Evolutionary conservation across 345 rosid genomes (phyloP).

Genomic region (Sisymbrium altissimum): DNA sequence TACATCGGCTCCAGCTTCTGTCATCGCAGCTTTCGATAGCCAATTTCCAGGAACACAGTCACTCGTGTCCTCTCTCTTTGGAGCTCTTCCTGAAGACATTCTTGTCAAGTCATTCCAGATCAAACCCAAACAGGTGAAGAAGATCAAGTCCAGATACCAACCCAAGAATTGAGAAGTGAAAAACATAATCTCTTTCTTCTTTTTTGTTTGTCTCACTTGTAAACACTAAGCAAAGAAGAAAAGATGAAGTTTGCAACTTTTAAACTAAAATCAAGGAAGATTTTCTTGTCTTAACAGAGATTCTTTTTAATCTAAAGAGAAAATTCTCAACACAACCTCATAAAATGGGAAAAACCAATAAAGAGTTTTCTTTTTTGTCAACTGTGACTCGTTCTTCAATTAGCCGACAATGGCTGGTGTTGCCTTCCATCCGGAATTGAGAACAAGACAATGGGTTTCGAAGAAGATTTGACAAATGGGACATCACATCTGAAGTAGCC

Average conservation of each 20-base stretch:
- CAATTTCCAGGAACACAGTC: conserved; percentile 60
- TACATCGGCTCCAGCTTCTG: conserved; percentile 36
- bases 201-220: neutral
- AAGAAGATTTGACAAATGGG: conserved; percentile 63
- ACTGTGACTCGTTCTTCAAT: conserved; percentile 2
- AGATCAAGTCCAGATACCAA: conserved; percentile 45
- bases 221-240: conserved; percentile 4
- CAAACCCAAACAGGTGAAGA: conserved; percentile 37
- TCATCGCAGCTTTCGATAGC: conserved; percentile 52
- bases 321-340: neutral
- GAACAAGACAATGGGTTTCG: conserved; percentile 67
- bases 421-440: conserved; percentile 79
- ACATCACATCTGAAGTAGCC: conserved; percentile 89
- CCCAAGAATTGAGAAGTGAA: conserved; percentile 33
- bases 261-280: neutral
- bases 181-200: neutral
- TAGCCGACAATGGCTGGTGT: conserved; percentile 15
- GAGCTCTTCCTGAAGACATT: conserved; percentile 46
- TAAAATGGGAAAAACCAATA: neutral
- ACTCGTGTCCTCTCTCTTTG: conserved; percentile 42
- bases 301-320: neutral
- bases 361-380: neutral
- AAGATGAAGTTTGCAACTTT: conserved; percentile 1
- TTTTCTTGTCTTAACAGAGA: neutral
- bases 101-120: conserved; percentile 45